Conservation (phyloP, 2,329 filamentous ascomycete species). For the Colletotrichum camelliae region DNA sequence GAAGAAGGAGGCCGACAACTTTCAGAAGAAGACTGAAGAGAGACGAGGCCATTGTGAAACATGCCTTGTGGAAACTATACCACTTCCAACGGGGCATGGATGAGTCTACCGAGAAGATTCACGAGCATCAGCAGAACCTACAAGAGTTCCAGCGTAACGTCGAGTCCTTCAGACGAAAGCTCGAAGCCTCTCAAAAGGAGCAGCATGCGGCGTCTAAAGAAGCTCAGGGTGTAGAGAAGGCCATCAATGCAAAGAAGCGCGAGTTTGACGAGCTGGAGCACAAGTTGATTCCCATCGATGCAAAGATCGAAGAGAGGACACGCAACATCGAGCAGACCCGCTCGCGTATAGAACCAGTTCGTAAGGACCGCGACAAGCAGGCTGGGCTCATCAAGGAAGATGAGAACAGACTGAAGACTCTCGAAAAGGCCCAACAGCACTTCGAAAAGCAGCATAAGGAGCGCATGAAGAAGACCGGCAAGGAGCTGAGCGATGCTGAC, state of each 20-base stretch:
- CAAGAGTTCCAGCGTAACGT: slow-evolving; percentile 91
- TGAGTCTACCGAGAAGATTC: slow-evolving; percentile 87
- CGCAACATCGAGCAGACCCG: slow-evolving; percentile 73
- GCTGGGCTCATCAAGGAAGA: slow-evolving; percentile 71
- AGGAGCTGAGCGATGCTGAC: slow-evolving; percentile 83
- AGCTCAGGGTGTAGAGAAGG: slow-evolving; percentile 81
- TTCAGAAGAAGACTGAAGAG: slow-evolving; percentile 88
- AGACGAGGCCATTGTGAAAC: slow-evolving; percentile 88
- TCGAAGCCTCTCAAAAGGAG: slow-evolving; percentile 84
- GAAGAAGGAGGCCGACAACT: slow-evolving; percentile 93
- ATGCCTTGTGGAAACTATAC: slow-evolving; percentile 96
- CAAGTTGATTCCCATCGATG: slow-evolving; percentile 84
- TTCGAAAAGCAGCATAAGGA: slow-evolving; percentile 91
- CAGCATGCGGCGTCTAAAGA: slow-evolving; percentile 79
- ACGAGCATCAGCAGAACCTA: slow-evolving; percentile 91
- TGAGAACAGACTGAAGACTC: slow-evolving; percentile 78
- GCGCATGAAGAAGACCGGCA: slow-evolving; percentile 84
- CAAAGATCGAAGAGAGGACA: slow-evolving; percentile 84
- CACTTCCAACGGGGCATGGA: slow-evolving; percentile 95
- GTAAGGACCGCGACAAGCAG: slow-evolving; percentile 79
- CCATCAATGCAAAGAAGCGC: slow-evolving; percentile 85
- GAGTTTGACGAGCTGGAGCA: slow-evolving; percentile 88
- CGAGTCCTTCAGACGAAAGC: slow-evolving; percentile 78
- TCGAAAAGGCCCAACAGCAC: slow-evolving; percentile 88
- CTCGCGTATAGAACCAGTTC: slow-evolving; percentile 71